phyloP scores from a whole-genome alignment of 352 stramenopile genomes.

The Phytopythium helicoides region DNA sequence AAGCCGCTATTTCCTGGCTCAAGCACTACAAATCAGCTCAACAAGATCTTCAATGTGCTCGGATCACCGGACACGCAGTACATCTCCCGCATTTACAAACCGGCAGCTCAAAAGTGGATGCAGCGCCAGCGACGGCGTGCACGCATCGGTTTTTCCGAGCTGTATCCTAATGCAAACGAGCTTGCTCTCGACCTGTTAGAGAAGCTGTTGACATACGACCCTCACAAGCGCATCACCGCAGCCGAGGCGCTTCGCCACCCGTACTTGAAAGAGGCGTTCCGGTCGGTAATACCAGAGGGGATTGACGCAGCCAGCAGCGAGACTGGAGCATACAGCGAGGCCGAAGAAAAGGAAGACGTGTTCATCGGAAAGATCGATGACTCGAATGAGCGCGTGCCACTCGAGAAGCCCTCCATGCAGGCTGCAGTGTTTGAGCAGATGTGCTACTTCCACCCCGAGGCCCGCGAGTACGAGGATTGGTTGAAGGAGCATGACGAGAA shows the following conservation, averaged over 20 bases:
- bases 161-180: conserved; percentile 75
- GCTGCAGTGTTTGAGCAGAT: conserved; percentile 79
- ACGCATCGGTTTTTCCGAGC: conserved; percentile 63
- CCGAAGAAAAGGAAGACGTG: conserved; percentile 56
- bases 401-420: conserved; percentile 69
- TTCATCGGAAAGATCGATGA: conserved; percentile 72
- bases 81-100: conserved; percentile 64
- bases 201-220: conserved; percentile 71
- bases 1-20: conserved; percentile 95
- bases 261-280: conserved; percentile 85
- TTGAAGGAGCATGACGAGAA: conserved; percentile 60
- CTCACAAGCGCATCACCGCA: conserved; percentile 74
- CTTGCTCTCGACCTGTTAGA: conserved; percentile 69
- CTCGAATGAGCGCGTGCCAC: conserved; percentile 59
- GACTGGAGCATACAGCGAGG: conserved; percentile 32
- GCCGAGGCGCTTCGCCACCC: conserved; percentile 94
- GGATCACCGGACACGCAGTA: conserved; percentile 80
- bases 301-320: conserved; percentile 8
- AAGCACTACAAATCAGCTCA: conserved; percentile 96
- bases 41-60: conserved; percentile 95
- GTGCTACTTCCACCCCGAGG: conserved; percentile 73
- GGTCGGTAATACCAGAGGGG: conserved; percentile 23
- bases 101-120: conserved; percentile 67
- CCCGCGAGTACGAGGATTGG: conserved; percentile 56
- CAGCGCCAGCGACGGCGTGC: conserved; percentile 53